Evolutionary conservation across 1,284 basidiomycete species (phyloP).

Genomic region (Microstroma glucosiphilum): DNA sequence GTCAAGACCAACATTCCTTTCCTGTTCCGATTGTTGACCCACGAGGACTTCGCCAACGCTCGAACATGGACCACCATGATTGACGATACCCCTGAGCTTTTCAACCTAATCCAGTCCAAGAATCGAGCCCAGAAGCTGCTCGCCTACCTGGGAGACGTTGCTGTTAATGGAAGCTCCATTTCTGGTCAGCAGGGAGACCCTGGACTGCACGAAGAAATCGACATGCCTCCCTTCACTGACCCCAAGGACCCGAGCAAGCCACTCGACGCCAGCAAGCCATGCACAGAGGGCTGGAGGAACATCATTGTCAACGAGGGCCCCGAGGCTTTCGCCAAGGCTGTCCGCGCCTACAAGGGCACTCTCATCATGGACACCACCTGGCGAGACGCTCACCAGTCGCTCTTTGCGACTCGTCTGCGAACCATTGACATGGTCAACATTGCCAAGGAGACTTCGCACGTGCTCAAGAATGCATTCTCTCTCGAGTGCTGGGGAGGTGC

Average conservation of each 20-base stretch:
- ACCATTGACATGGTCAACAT: constrained; percentile 98
- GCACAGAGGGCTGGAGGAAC: constrained; percentile 90
- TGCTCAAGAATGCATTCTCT: constrained; percentile 89
- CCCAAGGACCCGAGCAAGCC: constrained; percentile 66
- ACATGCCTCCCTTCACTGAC: constrained; percentile 74
- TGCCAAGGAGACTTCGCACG: constrained; percentile 84
- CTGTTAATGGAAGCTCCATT: constrained; percentile 97
- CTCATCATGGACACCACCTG: constrained; percentile 72
- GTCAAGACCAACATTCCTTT: constrained; percentile 97
- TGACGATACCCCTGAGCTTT: constrained; percentile 96
- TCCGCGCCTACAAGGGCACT: constrained; percentile 88
- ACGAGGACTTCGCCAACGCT: constrained; percentile 89
- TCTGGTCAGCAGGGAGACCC: constrained; percentile 89
- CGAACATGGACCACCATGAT: constrained; percentile 86
- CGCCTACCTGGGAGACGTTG: constrained; percentile 92
- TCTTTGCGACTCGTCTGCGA: constrained; percentile 90
- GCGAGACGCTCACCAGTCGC: constrained; percentile 97
- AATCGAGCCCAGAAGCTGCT: constrained; percentile 98
- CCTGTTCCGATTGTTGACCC: constrained; percentile 95
- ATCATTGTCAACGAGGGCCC: constrained; percentile 97
- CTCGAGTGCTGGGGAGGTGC: constrained; percentile 99
- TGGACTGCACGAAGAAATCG: constrained; percentile 82
- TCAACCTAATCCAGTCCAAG: constrained; percentile 94
- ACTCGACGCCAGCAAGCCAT: constrained; percentile 75
- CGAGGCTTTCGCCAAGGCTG: constrained; percentile 96